Evolutionary conservation across 306 rosid species (phyloP).

Genomic region (Dryas octopetala): DNA sequence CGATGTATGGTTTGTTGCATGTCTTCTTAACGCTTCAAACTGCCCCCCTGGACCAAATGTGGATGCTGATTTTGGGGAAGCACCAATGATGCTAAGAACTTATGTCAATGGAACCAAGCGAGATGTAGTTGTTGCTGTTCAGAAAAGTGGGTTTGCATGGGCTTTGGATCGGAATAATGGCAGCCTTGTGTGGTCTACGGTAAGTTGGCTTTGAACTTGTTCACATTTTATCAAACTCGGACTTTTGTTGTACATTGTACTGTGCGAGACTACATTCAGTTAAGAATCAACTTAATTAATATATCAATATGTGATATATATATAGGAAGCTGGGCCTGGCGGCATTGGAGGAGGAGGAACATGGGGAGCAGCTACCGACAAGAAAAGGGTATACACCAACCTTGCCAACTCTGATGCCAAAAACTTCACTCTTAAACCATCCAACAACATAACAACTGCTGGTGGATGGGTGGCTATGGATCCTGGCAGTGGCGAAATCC

Average conservation of each 20-base stretch:
- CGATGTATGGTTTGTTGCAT: slow-evolving; percentile 56
- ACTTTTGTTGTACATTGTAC: too few species aligned
- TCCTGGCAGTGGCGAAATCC: slow-evolving; percentile 36
- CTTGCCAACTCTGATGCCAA: slow-evolving; percentile 29
- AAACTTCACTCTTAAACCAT: slow-evolving; percentile 47
- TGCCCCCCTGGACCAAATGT: slow-evolving; percentile 51
- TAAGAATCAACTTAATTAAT: too few species aligned
- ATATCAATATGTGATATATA: background rate
- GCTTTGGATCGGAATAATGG: slow-evolving; percentile 59
- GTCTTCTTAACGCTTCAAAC: slow-evolving; percentile 30
- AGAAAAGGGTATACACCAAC: slow-evolving; percentile 51
- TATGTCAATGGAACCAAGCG: slow-evolving; percentile 26
- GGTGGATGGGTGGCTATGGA: slow-evolving; percentile 67
- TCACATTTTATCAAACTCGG: too few species aligned
- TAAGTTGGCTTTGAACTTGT: slow-evolving; percentile 6
- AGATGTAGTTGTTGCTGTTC: slow-evolving; percentile 59
- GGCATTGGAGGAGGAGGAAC: slow-evolving; percentile 40
- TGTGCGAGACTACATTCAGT: too few species aligned
- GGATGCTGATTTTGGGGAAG: slow-evolving; percentile 62
- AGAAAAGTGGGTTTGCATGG: slow-evolving; percentile 70
- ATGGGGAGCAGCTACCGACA: slow-evolving; percentile 64
- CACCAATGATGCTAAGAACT: slow-evolving; percentile 47
- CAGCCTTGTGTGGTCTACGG: slow-evolving; percentile 41
- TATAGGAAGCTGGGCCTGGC: slow-evolving; percentile 61
- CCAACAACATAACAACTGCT: slow-evolving; percentile 28